Percentiles rank a stretch among this genome's conserved stretches.
phyloP scores from a whole-genome alignment of 805 yeast species.

The Ogataea polymorpha region DNA sequence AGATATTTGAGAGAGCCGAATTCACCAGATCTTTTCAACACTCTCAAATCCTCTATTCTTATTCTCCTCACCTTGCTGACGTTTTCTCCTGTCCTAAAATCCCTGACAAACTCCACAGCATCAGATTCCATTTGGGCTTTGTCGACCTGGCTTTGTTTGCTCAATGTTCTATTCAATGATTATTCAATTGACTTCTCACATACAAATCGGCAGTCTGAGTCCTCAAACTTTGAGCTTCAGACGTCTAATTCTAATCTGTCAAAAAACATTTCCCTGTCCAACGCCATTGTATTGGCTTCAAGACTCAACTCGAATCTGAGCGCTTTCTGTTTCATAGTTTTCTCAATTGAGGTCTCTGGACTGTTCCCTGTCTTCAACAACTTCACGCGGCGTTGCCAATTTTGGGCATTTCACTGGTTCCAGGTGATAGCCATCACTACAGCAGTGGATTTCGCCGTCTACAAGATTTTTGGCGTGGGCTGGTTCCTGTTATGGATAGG shows the following conservation, averaged over 20 bases:
- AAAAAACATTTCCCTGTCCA: conserved; percentile 78
- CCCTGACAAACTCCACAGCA: conserved; percentile 83
- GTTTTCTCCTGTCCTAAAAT: conserved; percentile 84
- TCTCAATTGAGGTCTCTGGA: conserved; percentile 68
- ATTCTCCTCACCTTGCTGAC: conserved; percentile 70
- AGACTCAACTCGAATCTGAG: conserved; percentile 67
- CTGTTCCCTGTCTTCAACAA: conserved; percentile 68
- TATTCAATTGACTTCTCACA: conserved; percentile 50
- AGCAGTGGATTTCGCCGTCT: conserved; percentile 34
- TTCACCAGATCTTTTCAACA: conserved; percentile 29
- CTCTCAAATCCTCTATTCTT: conserved; percentile 63
- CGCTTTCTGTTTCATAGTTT: conserved; percentile 80
- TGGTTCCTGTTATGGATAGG: conserved; percentile 48
- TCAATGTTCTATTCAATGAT: conserved; percentile 67
- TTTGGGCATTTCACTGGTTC: conserved; percentile 32
- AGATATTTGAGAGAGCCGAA: conserved; percentile 25
- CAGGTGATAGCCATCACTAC: conserved; percentile 28
- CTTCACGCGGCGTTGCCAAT: conserved; percentile 46
- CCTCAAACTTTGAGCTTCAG: conserved; percentile 19
- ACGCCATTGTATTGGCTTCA: conserved; percentile 89
- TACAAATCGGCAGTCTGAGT: conserved; percentile 12
- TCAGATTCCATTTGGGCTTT: conserved; percentile 95
- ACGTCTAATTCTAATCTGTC: conserved; percentile 54
- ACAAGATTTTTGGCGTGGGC: conserved; percentile 38
- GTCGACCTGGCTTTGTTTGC: conserved; percentile 70